These are phyloP conservation scores for Phoenix dactylifera DNA, from an alignment of 176 grass and related monocot genomes.

Conservation along the genomic window DNA sequence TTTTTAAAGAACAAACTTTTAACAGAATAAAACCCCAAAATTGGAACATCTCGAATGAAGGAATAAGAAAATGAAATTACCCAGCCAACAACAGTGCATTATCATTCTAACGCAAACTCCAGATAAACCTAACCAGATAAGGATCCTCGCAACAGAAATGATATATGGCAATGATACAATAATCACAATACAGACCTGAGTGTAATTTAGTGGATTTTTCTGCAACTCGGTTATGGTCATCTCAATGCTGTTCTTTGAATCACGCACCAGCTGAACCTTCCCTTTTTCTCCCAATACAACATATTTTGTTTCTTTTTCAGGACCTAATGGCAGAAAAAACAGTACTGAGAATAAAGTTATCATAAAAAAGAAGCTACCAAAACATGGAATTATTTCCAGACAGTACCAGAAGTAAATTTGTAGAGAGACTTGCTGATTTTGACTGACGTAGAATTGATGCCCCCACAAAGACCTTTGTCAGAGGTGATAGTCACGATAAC, in stretches of 20 bases:
- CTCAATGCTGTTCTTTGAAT: conserved; percentile 58
- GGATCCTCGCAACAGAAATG: too few relatives aligned
- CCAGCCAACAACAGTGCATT: too few relatives aligned
- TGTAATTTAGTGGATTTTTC: conserved; percentile 91
- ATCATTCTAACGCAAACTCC: too few relatives aligned
- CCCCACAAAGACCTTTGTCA: conserved; percentile 95
- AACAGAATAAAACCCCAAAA: too few relatives aligned
- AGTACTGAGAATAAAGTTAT: conserved; percentile 8
- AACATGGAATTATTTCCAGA: not conserved
- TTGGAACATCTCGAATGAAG: too few relatives aligned
- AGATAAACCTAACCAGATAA: too few relatives aligned
- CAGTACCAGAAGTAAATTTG: conserved; percentile 68
- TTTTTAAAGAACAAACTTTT: too few relatives aligned
- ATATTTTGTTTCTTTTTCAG: conserved; percentile 81
- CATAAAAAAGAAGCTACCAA: conserved; percentile 2
- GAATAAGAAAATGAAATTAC: too few relatives aligned
- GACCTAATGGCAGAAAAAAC: conserved; percentile 33
- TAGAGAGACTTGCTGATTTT: conserved; percentile 93
- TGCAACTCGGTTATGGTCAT: conserved; percentile 59
- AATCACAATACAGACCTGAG: conserved; percentile 39
- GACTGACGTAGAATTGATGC: conserved; percentile 89
- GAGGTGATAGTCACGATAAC: conserved; percentile 77
- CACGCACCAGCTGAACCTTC: conserved; percentile 79
- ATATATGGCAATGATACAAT: too few relatives aligned
- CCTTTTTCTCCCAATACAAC: conserved; percentile 93